Conservation (phyloP, 106 monocot genomes). For the Allium sativum region DNA sequence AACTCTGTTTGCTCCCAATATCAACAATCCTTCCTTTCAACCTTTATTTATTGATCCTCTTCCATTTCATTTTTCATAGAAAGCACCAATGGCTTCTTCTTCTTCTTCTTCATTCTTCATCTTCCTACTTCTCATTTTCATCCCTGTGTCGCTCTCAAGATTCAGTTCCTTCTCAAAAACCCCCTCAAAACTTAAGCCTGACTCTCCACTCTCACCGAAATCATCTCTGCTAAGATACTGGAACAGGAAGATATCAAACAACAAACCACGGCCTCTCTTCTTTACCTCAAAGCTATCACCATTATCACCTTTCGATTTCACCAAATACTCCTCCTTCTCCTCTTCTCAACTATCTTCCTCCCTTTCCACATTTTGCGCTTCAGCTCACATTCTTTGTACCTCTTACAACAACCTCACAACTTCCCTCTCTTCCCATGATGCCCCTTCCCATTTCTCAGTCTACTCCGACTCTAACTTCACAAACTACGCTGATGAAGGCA, state of each 20-base stretch:
- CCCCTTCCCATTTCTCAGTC: constrained; percentile 22
- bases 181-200: not conserved
- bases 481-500: constrained; percentile 41
- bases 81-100: not conserved
- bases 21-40: too few relatives aligned
- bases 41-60: too few relatives aligned
- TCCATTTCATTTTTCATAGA: too few relatives aligned
- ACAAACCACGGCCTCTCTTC: constrained; percentile 43
- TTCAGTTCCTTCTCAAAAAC: not conserved
- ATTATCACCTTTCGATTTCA: constrained; percentile 37
- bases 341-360: constrained; percentile 13
- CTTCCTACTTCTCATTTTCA: not conserved
- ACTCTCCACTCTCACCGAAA: constrained; percentile 43
- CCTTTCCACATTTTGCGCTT: constrained; percentile 50
- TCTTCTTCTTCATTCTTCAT: not conserved
- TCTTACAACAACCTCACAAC: not conserved
- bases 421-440: constrained; percentile 9
- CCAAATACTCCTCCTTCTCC: constrained; percentile 26
- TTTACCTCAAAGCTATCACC: constrained; percentile 73
- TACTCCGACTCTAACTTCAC: constrained; percentile 63
- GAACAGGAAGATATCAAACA: constrained; percentile 49
- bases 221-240: constrained; percentile 75
- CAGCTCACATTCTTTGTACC: constrained; percentile 12
- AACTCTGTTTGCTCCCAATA: too few relatives aligned
- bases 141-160: not conserved